A percentile compares a stretch with the other conserved stretches of the same genome.
Conservation (phyloP, 139 green algal species). For the Volvox reticuliferus region DNA sequence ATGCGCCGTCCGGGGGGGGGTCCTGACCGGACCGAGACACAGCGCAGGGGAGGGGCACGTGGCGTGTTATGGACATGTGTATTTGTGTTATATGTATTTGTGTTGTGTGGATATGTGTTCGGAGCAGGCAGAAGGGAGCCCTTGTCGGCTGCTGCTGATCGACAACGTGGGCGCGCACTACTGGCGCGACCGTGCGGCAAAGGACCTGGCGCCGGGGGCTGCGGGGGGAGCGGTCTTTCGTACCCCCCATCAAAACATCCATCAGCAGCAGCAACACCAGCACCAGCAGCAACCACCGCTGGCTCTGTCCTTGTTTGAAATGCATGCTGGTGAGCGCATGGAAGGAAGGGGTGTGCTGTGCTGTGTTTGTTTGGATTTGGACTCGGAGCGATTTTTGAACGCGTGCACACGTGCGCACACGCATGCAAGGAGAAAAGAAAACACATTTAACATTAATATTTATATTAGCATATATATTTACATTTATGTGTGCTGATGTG, state of each 20-base stretch:
- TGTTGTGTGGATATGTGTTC: too few relatives aligned
- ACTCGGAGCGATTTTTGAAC: background rate
- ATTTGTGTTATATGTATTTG: too few relatives aligned
- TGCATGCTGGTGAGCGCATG: constrained; percentile 16
- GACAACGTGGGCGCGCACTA: constrained; percentile 40
- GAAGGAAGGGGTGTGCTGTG: background rate
- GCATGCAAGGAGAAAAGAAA: too few relatives aligned
- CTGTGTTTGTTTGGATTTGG: background rate
- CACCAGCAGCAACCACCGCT: constrained; percentile 9
- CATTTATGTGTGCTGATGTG: too few relatives aligned
- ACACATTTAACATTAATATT: too few relatives aligned
- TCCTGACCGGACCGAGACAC: too few relatives aligned
- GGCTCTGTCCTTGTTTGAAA: constrained; percentile 18
- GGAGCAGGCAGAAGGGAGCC: background rate
- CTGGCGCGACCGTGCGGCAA: constrained; percentile 33
- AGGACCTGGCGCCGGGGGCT: background rate
- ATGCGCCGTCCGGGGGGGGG: too few relatives aligned
- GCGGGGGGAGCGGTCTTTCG: background rate
- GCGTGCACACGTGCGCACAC: too few relatives aligned
- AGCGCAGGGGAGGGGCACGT: too few relatives aligned
- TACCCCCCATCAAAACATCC: background rate
- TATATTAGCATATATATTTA: too few relatives aligned
- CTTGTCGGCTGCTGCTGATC: constrained; percentile 37
- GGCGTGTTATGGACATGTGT: too few relatives aligned
- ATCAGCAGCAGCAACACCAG: background rate